Percentiles rank a stretch among this genome's conserved stretches.
phyloP scores from a whole-genome alignment of 208 protist species.

The Trypanosoma vivax region DNA sequence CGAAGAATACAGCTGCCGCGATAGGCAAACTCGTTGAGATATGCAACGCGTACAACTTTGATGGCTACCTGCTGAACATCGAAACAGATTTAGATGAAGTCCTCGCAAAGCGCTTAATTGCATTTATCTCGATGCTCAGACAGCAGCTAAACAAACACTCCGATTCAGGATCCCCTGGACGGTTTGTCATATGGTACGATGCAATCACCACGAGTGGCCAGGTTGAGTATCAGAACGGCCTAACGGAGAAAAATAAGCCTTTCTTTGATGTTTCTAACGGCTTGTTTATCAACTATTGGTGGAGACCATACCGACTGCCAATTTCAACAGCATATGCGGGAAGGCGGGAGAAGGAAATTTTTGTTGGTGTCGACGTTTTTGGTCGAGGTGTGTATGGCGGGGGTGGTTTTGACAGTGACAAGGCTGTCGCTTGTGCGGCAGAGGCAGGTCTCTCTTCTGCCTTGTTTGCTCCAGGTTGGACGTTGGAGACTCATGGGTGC shows the following conservation, averaged over 20 bases:
- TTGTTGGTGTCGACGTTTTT: constrained; percentile 83
- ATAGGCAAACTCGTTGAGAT: constrained; percentile 56
- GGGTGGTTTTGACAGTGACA: constrained; percentile 59
- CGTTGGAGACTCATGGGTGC: constrained; percentile 47
- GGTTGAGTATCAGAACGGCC: constrained; percentile 71
- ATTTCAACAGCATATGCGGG: constrained; percentile 25
- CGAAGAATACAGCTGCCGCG: constrained; percentile 26
- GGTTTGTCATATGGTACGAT: constrained; percentile 89
- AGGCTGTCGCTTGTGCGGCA: constrained; percentile 30
- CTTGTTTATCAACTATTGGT: constrained; percentile 89
- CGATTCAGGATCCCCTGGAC: not conserved
- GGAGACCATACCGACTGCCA: constrained; percentile 45
- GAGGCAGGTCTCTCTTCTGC: constrained; percentile 46
- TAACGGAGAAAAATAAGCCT: constrained; percentile 63
- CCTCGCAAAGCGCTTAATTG: constrained; percentile 37
- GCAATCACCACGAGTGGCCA: constrained; percentile 53
- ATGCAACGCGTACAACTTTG: constrained; percentile 70
- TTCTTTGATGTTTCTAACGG: constrained; percentile 82
- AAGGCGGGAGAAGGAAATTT: constrained; percentile 42
- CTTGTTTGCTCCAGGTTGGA: constrained; percentile 90
- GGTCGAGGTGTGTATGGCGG: constrained; percentile 65
- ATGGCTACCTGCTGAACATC: constrained; percentile 91
- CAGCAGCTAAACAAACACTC: constrained; percentile 11
- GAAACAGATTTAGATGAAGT: constrained; percentile 42
- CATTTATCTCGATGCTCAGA: constrained; percentile 54